Evolutionary conservation across 352 stramenopile genomes (phyloP), one percentile per base, ranked within the genome.

Genomic region (Globisporangium cylindrosporum): DNA sequence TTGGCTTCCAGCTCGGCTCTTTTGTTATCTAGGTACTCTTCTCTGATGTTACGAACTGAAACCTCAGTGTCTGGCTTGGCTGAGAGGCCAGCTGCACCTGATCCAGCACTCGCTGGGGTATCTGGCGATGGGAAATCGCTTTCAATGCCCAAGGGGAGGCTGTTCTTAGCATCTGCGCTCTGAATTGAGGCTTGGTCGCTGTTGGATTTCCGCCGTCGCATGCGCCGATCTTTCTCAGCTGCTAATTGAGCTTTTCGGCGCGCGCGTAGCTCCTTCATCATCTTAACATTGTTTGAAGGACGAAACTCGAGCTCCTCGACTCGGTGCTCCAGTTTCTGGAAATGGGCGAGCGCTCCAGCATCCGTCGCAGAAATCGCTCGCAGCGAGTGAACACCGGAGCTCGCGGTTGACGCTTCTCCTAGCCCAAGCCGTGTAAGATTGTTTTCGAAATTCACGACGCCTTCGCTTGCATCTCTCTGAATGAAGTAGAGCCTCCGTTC

Each of bases 261-360:
- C 55, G 83, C 81, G 25, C 82, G 82, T 0, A 93, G 72, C 38
- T 93, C 85, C 68, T 91, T 92, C 85, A 93, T 92, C 85, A 93
- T 93, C 66, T 92, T 82, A 22, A 92, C 55, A 56, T 93, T 93
- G 67, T 86, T 92, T 2, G 85, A 89, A 12, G 83, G 85, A 0
- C 85, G 75, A 59, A 93, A 92, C n/a, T 83, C 71, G 57, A 89
- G 72, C 49, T 78, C 69, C 7, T 84, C 68, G 1, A 92, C 82
- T 4, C 75, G 70, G 61, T 79, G 60, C 56, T 91, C 77, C 0
- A 93, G 69, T 25, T 49, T 67, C 8, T 70, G 58, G 10, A 89
- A 68, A 64, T 91, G 85, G 0, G 64, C 74, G 4, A 86, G 49
- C 0, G 80, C 43, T 6, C 77, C 82, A 18, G 71, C 38, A 59